These are phyloP conservation scores for Fusarium sp. DNA, from an alignment of 2,329 filamentous ascomycete species.

Conservation along the genomic window DNA sequence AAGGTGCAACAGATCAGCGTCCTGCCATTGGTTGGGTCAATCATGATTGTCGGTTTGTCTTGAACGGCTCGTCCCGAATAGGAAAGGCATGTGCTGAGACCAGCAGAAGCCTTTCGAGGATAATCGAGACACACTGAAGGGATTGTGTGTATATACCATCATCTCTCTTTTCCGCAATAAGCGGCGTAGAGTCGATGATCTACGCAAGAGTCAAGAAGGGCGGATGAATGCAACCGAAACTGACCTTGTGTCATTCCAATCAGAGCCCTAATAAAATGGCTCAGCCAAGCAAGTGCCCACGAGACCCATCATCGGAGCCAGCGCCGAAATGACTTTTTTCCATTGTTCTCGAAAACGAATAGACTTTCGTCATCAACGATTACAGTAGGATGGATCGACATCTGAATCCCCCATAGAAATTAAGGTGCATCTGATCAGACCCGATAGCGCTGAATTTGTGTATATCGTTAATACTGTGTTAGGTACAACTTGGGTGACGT, in stretches of 20 bases:
- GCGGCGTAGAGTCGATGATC: not conserved
- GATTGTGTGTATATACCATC: not conserved
- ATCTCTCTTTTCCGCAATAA: slow-evolving; percentile 5
- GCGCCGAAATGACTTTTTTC: slow-evolving; percentile 10
- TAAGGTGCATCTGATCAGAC: not conserved
- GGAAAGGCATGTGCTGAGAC: slow-evolving; percentile 20
- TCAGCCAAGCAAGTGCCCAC: not conserved
- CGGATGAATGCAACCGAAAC: slow-evolving; percentile 25
- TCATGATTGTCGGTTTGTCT: slow-evolving; percentile 9
- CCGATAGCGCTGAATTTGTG: not conserved
- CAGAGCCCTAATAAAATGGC: slow-evolving; percentile 10
- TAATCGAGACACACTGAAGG: not conserved
- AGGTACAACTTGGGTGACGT: not conserved
- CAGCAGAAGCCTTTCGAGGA: slow-evolving; percentile 4
- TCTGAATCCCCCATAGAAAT: not conserved
- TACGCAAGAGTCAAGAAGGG: slow-evolving; percentile 6
- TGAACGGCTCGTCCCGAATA: slow-evolving; percentile 18
- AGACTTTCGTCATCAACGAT: slow-evolving; percentile 5
- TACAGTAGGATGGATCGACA: not conserved
- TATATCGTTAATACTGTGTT: not conserved
- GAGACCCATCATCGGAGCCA: slow-evolving; percentile 1
- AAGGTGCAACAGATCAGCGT: slow-evolving; percentile 20
- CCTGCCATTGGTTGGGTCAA: slow-evolving; percentile 16
- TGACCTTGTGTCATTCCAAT: slow-evolving; percentile 34
- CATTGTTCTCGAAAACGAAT: slow-evolving; percentile 25